Base-by-base conservation (phyloP, 148 eudicot genomes). In the Spergularia bocconei region DNA sequence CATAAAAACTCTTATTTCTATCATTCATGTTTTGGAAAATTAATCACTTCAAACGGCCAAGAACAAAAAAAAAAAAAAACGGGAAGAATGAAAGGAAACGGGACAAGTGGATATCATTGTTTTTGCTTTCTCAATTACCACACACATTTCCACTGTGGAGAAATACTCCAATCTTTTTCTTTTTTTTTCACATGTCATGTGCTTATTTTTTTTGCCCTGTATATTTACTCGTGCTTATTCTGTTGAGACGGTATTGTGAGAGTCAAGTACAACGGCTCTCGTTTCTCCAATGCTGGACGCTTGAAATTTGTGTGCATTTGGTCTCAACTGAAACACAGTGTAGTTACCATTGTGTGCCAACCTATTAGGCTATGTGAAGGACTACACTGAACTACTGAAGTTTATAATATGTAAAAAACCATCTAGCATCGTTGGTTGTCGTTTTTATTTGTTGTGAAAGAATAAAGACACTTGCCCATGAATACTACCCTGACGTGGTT, bases 21-120 rank as follows among this genome's bases (percentile, higher is more conserved):
- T 38, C 74, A 64, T 50, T 63, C 56, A 41, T 66, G 10, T 67
- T 71, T 56, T 52, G 17, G 52, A 11, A 50, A 4, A 63, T 74
- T 66, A n/a, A 23, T 0, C 13, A 11, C 14, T 33, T n/a, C 23
- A 25, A 38, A 17, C 8, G 13, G 20, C 44, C 20, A 47, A 39
- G 9, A 33, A 16, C 29, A 29, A 33, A 47, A 12, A 58, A 50
- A 57, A 71, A 23, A 23, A 23, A 23, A 23, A 23, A 23, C 25
- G 25, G 25, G 25, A 23, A 23, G 25, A 23, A 23, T 23, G 25
- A 23, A 23, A 23, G 25, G 25, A 23, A 23, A 23, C 25, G 0
- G 25, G 25, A 23, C 58, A 12, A 71, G 16, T 71, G 21, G 16
- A 44, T 39, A 57, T 44, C 67, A 59, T 11, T 41, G 13, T 72